Conservation (phyloP, 306 rosid genomes). For the Quercus suber region DNA sequence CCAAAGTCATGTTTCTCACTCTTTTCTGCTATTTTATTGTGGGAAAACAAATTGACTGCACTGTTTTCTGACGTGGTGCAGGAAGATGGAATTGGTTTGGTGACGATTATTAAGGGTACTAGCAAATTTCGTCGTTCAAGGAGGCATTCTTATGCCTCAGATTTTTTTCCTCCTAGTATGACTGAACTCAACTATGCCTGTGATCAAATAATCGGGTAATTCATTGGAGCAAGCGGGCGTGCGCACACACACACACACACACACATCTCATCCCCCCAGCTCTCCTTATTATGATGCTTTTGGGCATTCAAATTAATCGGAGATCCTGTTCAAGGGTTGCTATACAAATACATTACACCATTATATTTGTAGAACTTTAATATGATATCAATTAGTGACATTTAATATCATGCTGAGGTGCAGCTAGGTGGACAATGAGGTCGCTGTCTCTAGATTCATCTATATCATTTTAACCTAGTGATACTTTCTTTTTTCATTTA, state of each 20-base stretch:
- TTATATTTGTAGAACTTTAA: neutral
- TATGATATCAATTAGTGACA: neutral
- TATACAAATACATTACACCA: neutral
- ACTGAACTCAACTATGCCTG: conserved; percentile 48
- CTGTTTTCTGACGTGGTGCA: conserved; percentile 32
- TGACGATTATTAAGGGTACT: conserved; percentile 79
- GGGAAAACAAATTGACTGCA: neutral
- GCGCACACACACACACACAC: neutral
- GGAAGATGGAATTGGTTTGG: conserved; percentile 82
- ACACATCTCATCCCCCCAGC: neutral
- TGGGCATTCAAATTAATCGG: neutral
- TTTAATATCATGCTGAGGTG: neutral
- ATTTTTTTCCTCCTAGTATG: conserved; percentile 74
- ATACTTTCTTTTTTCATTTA: neutral
- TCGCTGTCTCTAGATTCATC: neutral
- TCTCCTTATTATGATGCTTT: neutral
- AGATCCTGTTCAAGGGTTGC: neutral
- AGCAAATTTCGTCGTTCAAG: conserved; percentile 65
- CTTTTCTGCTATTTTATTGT: conserved; percentile 55
- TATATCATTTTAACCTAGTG: neutral
- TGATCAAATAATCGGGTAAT: conserved; percentile 64
- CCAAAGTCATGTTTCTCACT: conserved; percentile 42
- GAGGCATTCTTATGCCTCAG: conserved; percentile 47
- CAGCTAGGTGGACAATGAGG: neutral
- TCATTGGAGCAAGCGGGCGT: conserved; percentile 2